A percentile compares a stretch with the other conserved stretches of the same genome.
Conservation (phyloP, 2,329 filamentous ascomycete genomes). For the Geosmithia flava region DNA sequence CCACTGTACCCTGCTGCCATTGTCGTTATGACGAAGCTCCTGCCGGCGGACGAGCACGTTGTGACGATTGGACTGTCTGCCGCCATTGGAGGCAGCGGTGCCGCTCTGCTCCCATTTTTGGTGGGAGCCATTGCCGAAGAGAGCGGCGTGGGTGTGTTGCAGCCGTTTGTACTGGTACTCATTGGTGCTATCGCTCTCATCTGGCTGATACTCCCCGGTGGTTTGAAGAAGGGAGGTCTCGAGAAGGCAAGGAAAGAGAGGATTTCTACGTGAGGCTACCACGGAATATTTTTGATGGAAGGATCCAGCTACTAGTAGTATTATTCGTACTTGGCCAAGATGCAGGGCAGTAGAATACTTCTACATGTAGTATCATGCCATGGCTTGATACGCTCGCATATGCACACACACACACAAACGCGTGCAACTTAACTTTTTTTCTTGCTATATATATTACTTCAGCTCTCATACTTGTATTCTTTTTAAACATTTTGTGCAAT, state of each 20-base stretch:
- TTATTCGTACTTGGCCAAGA: neutral
- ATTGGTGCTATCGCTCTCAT: constrained; percentile 27
- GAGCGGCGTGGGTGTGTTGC: constrained; percentile 41
- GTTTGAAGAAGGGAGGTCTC: constrained; percentile 5
- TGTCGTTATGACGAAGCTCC: constrained; percentile 53
- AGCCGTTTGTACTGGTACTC: constrained; percentile 42
- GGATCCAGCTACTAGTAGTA: no score
- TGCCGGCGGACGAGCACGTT: constrained; percentile 65
- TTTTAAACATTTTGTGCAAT: no score
- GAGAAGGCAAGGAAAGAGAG: constrained; percentile 4
- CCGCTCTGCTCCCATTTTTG: constrained; percentile 52
- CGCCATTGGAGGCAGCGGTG: constrained; percentile 63
- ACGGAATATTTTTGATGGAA: no score
- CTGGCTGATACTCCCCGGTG: constrained; percentile 30
- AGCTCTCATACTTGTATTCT: neutral
- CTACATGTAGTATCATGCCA: neutral
- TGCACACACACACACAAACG: neutral
- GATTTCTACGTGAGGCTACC: neutral
- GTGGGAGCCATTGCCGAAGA: constrained; percentile 53
- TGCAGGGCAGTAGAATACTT: neutral
- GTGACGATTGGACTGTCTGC: constrained; percentile 65
- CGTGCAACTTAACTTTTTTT: neutral
- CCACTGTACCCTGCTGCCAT: constrained; percentile 66
- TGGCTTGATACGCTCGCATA: neutral
- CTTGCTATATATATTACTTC: neutral